phyloP scores from a whole-genome alignment of 257 asterid species.

The Solanum megistacrolobum region DNA sequence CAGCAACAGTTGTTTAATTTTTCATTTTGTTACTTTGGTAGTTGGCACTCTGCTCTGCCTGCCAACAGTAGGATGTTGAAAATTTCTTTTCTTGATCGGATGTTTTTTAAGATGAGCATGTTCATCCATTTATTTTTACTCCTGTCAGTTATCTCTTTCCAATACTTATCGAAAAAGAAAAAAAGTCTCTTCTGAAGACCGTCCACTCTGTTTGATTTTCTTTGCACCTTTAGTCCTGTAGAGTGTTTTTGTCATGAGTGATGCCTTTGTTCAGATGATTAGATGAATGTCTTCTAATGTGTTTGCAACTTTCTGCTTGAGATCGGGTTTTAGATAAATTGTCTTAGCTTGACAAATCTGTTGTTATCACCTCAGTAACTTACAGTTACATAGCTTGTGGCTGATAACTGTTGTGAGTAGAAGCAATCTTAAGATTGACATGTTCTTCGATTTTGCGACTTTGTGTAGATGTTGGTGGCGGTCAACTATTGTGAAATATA shows the following conservation, averaged over 20 bases:
- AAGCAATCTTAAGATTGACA: not conserved
- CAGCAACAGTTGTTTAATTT: slow-evolving; percentile 23
- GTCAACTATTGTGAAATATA: not conserved
- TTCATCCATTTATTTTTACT: not conserved
- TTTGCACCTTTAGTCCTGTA: not conserved
- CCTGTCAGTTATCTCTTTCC: not conserved
- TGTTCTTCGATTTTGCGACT: not conserved
- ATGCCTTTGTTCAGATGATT: not conserved
- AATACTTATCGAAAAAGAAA: not conserved
- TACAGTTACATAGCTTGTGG: not conserved
- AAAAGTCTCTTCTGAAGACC: not conserved
- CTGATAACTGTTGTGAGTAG: not conserved
- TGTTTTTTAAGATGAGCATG: not conserved
- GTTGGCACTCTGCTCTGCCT: slow-evolving; percentile 27
- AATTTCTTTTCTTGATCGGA: not conserved
- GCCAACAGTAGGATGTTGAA: slow-evolving; percentile 35
- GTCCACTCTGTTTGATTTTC: not conserved
- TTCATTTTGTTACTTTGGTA: slow-evolving; percentile 24
- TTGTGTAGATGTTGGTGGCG: not conserved
- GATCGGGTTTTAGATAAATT: not conserved
- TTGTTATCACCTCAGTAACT: not conserved
- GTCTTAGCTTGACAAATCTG: not conserved
- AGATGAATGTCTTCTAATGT: not conserved
- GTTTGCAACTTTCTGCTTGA: not conserved
- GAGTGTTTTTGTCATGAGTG: not conserved